Evolutionary conservation across 257 asterid genomes (phyloP), one percentile per base, ranked within the genome.

Genomic region (Jasminum sambac): DNA sequence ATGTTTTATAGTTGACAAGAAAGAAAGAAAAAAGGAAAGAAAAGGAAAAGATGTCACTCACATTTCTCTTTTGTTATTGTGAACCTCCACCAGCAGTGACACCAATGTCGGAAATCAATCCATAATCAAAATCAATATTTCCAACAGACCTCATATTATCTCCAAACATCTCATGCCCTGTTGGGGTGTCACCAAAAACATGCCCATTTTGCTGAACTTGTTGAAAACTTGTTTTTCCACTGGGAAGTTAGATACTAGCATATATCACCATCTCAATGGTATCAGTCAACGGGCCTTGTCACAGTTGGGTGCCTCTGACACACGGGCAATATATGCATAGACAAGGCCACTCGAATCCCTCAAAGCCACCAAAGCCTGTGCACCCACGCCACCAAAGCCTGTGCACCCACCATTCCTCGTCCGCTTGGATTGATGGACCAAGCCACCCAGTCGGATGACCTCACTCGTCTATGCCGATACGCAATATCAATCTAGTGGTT

Each of bases 131-230:
- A n/a, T n/a, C n/a, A n/a, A n/a, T n/a, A n/a, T n/a, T n/a, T n/a
- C n/a, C n/a, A n/a, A 11, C 12, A 12, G 98, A 87, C 14, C 73
- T 70, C 43, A 25, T 0, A 19, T 86, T 75, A 0, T 77, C 85
- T 21, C 67, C 65, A 17, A 1, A 10, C 2, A 0, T 10, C 17
- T 0, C 13, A 50, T 91, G 98, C 9, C 0, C 0, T 24, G 0
- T 12, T 55, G 79, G 88, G 59, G 6, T 6, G 48, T 41, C 73
- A 0, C 87, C 87, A 7, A 82, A 55, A 21, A 92, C 76, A 17
- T 0, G 69, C 0, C 98, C 98, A 46, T 58, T 48, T 62, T 92
- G 98, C 98, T 96, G 90, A 1, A 83, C 90, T 23, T 90, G 96
- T 11, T 74, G 74, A 46, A 87, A 90, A 21, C 79, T 79, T 0